Conservation (phyloP, 768 basidiomycete species). For the Leccinum olivaceopallidum region DNA sequence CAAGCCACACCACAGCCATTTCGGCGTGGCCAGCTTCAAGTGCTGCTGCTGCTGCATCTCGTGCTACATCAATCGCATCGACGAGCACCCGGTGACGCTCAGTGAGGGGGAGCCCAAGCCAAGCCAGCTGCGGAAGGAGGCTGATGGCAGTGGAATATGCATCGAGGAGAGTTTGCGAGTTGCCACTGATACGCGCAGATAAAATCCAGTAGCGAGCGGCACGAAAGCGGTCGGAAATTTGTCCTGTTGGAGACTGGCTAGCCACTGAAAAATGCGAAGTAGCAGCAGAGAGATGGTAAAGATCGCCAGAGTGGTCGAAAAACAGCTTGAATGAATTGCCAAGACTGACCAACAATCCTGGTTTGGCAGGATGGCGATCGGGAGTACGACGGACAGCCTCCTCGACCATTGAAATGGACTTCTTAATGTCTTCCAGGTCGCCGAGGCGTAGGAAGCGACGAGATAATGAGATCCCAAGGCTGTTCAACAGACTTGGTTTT, state of each 20-base stretch:
- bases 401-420: not conserved
- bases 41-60: not conserved
- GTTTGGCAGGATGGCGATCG: not conserved
- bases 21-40: not conserved
- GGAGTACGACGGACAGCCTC: not conserved
- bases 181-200: not conserved
- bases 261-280: not conserved
- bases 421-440: not conserved
- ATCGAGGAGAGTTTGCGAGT: not conserved
- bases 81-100: not conserved
- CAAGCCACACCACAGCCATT: not conserved
- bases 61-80: not conserved
- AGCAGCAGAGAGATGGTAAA: not conserved
- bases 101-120: not conserved
- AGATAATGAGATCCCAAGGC: not conserved
- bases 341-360: not conserved
- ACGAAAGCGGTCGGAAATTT: not conserved
- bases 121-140: not conserved
- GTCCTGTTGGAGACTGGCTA: not conserved
- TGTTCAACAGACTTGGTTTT: not conserved
- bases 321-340: not conserved
- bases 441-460: not conserved
- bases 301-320: not conserved
- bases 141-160: not conserved
- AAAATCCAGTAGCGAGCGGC: not conserved